phyloP scores from a whole-genome alignment of 2,329 filamentous ascomycete species.

The Alternaria sp. region DNA sequence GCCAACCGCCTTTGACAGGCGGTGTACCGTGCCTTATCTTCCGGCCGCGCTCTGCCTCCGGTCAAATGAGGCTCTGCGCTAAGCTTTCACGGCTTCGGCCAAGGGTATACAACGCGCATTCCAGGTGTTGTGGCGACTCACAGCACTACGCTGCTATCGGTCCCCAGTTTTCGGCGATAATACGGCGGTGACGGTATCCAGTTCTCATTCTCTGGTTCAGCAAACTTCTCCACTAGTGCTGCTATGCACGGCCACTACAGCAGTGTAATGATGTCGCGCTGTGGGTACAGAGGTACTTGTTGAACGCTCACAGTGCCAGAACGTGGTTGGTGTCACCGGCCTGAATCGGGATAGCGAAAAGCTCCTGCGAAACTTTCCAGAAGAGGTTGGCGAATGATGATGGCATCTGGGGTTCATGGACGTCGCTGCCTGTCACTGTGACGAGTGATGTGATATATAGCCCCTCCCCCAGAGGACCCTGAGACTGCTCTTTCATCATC shows the following conservation, averaged over 20 bases:
- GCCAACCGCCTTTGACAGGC: slow-evolving; percentile 12
- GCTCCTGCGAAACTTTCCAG: slow-evolving; percentile 18
- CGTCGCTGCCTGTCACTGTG: not conserved
- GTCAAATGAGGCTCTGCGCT: slow-evolving; percentile 27
- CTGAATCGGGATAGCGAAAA: slow-evolving; percentile 28
- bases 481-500: slow-evolving; percentile 7
- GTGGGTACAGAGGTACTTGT: slow-evolving; percentile 38
- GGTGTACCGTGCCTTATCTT: slow-evolving; percentile 19
- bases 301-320: slow-evolving; percentile 20
- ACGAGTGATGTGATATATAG: slow-evolving; percentile 33
- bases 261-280: slow-evolving; percentile 34
- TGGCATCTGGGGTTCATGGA: slow-evolving; percentile 22
- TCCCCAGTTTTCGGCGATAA: slow-evolving; percentile 31
- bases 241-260: slow-evolving; percentile 22
- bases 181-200: slow-evolving; percentile 34
- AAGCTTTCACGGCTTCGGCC: slow-evolving; percentile 23
- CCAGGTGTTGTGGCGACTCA: slow-evolving; percentile 32
- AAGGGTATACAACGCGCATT: slow-evolving; percentile 13
- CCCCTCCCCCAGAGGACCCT: slow-evolving; percentile 27
- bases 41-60: slow-evolving; percentile 32
- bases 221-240: slow-evolving; percentile 31
- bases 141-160: slow-evolving; percentile 24
- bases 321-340: slow-evolving; percentile 22
- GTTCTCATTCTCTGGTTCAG: slow-evolving; percentile 34
- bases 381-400: slow-evolving; percentile 26